These are phyloP conservation scores for Fomitopsis serialis DNA, from an alignment of 768 basidiomycete genomes.

Conservation along the genomic window DNA sequence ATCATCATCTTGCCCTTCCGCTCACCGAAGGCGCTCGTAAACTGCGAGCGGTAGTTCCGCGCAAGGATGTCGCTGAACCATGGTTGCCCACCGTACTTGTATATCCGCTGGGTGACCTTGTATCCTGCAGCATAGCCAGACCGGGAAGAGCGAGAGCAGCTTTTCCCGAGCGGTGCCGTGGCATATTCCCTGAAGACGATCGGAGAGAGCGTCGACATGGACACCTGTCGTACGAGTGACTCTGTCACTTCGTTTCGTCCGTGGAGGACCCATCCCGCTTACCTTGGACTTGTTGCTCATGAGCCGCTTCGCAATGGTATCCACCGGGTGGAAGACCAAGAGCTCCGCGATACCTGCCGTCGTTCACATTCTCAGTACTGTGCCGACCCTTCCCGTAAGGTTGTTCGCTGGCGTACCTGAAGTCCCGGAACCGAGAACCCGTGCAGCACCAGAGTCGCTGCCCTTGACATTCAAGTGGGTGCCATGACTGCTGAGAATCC, in stretches of 20 bases:
- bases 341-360: conserved; percentile 85
- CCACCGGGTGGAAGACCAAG: conserved; percentile 91
- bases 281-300: conserved; percentile 97
- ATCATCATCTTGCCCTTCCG: conserved; percentile 94
- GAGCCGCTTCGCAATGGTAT: conserved; percentile 96
- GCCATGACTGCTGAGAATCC: conserved; percentile 32
- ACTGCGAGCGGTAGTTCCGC: conserved; percentile 73
- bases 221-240: conserved; percentile 43
- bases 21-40: conserved; percentile 85
- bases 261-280: neutral
- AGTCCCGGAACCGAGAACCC: conserved; percentile 86
- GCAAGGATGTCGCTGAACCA: conserved; percentile 93
- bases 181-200: conserved; percentile 90
- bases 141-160: conserved; percentile 96
- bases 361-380: neutral
- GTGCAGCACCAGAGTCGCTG: conserved; percentile 85
- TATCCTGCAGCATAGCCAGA: conserved; percentile 96
- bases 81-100: conserved; percentile 98
- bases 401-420: conserved; percentile 54
- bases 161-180: conserved; percentile 57
- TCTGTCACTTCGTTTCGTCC: neutral
- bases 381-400: neutral
- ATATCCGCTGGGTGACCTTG: conserved; percentile 89
- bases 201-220: conserved; percentile 53
- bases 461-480: conserved; percentile 40